A percentile compares a stretch with the other conserved stretches of the same genome.
These are phyloP conservation scores for Rhynchosporium agropyri DNA, from an alignment of 2,329 filamentous ascomycete species.

Conservation along the genomic window DNA sequence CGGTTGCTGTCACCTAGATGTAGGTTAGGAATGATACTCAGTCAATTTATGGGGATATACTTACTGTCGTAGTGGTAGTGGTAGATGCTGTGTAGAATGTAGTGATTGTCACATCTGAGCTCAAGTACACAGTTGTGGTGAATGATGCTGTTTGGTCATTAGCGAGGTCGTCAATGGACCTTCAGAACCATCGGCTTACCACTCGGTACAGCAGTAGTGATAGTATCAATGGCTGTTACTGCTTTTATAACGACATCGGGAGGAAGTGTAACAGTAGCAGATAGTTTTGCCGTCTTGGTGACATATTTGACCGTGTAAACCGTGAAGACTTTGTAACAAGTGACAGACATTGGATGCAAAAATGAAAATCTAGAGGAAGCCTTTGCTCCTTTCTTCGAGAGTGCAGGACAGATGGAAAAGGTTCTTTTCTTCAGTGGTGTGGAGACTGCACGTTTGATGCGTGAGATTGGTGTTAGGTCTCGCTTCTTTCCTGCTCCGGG, in stretches of 20 bases:
- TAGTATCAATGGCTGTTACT: constrained; percentile 5
- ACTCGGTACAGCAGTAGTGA: constrained; percentile 9
- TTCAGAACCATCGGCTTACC: background rate
- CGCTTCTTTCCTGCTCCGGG: constrained; percentile 10
- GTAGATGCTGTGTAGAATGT: constrained; percentile 8
- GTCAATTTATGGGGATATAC: background rate
- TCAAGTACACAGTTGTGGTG: background rate
- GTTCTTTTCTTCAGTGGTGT: background rate
- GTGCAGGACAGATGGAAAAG: constrained; percentile 4
- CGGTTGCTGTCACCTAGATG: constrained; percentile 1
- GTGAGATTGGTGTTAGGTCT: constrained; percentile 2
- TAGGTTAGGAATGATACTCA: background rate
- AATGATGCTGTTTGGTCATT: background rate
- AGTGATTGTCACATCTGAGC: constrained; percentile 5
- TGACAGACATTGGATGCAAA: background rate
- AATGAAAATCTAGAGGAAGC: background rate
- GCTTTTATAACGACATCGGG: background rate
- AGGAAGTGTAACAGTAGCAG: background rate
- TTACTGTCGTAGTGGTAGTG: constrained; percentile 8
- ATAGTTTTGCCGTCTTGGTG: background rate
- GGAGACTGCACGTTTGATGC: background rate
- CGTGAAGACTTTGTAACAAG: constrained; percentile 9
- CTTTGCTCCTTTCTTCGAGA: background rate
- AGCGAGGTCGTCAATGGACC: background rate
- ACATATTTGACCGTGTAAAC: constrained; percentile 3